Conservation (phyloP, 768 basidiomycete species). For the Tricholoma hemisulphureum region DNA sequence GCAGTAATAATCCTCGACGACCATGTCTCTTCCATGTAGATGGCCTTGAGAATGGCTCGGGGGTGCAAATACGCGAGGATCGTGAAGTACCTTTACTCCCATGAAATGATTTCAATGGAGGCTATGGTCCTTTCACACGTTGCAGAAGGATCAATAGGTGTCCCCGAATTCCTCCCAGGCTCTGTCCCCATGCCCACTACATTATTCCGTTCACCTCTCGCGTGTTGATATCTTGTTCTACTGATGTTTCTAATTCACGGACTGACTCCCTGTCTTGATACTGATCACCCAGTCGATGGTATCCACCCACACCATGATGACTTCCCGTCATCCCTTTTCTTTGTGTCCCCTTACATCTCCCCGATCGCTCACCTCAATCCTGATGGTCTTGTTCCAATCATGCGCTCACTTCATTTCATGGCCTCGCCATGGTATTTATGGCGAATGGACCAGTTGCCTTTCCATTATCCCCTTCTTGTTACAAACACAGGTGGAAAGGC, state of each 20-base stretch:
- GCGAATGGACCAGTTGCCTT: no score
- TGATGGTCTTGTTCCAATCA: no score
- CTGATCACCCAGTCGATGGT: not conserved
- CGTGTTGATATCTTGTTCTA: not conserved
- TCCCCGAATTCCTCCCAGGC: not conserved
- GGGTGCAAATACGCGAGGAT: not conserved
- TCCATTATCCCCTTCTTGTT: no score
- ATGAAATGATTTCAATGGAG: not conserved
- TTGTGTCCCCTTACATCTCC: no score
- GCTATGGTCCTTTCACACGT: not conserved
- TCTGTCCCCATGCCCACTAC: not conserved
- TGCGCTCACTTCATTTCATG: no score
- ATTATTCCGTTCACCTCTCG: not conserved
- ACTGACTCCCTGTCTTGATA: not conserved
- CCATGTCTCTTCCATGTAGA: not conserved
- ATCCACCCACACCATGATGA: no score
- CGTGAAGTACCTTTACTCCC: no score
- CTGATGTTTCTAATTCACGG: not conserved
- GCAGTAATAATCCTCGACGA: not conserved
- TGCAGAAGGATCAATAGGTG: not conserved
- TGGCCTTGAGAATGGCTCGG: not conserved
- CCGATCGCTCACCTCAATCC: no score
- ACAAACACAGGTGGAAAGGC: no score
- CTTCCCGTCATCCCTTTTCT: no score
- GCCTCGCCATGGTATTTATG: no score